A percentile compares a stretch with the other conserved stretches of the same genome.
Evolutionary conservation across 2,329 filamentous ascomycete genomes (phyloP).

Genomic region (Colletotrichum kahawae): DNA sequence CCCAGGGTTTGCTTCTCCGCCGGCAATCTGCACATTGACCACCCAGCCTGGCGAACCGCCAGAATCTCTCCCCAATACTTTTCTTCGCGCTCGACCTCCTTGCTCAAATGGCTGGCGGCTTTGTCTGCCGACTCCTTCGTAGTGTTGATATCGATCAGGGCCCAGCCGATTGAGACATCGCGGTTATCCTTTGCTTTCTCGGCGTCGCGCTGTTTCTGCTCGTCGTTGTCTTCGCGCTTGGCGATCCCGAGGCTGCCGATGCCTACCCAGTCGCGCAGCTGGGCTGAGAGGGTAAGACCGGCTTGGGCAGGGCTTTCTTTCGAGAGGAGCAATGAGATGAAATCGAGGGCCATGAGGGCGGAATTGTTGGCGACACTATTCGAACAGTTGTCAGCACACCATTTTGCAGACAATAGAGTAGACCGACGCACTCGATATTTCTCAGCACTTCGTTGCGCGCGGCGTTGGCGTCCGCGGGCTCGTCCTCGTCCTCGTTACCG

Average conservation of each 20-base stretch:
- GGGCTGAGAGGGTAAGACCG: conserved; percentile 71
- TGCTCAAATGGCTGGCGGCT: conserved; percentile 74
- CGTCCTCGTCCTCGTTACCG: conserved; percentile 41
- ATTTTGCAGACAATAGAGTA: not conserved
- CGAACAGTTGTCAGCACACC: conserved; percentile 17
- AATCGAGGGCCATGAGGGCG: conserved; percentile 76
- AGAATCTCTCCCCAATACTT: conserved; percentile 90
- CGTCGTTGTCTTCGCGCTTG: conserved; percentile 64
- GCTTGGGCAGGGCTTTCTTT: conserved; percentile 78
- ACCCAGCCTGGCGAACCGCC: conserved; percentile 80
- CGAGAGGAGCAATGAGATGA: conserved; percentile 82
- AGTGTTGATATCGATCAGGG: conserved; percentile 76
- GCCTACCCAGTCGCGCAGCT: conserved; percentile 73
- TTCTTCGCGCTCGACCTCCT: conserved; percentile 79
- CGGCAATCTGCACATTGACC: conserved; percentile 82
- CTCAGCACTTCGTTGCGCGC: conserved; percentile 63
- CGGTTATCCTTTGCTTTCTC: conserved; percentile 56
- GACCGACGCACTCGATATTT: conserved; percentile 58
- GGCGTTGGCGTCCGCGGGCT: conserved; percentile 45
- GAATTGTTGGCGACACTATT: conserved; percentile 59
- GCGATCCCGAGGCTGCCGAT: conserved; percentile 77
- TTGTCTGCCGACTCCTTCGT: conserved; percentile 76
- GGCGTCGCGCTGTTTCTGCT: conserved; percentile 15
- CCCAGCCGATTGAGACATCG: conserved; percentile 71
- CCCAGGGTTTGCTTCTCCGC: conserved; percentile 76